Evolutionary conservation across 1,139 yeast species (phyloP).

Genomic region (Wickerhamomyces sp.): DNA sequence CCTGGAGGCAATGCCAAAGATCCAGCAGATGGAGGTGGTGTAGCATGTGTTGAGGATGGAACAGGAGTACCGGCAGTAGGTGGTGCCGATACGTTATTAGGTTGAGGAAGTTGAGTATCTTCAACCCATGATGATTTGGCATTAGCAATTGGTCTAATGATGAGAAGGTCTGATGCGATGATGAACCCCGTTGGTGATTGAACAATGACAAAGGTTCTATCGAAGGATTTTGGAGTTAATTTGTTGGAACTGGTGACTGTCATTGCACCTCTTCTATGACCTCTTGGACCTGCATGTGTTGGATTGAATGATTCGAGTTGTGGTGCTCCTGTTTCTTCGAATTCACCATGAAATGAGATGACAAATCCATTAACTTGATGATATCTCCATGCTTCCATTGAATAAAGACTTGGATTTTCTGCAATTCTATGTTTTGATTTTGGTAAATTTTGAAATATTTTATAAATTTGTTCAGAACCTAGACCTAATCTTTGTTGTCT

Average conservation of each 20-base stretch:
- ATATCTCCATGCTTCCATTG: conserved; percentile 74
- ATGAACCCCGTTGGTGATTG: conserved; percentile 70
- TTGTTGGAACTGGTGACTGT: conserved; percentile 32
- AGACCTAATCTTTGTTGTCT: conserved; percentile 54
- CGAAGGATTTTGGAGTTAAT: conserved; percentile 72
- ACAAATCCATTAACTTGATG: conserved; percentile 73
- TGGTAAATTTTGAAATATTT: conserved; percentile 64
- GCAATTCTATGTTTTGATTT: conserved; percentile 66
- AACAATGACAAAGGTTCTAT: conserved; percentile 74
- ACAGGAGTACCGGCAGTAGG: conserved; percentile 2
- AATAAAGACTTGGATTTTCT: conserved; percentile 57
- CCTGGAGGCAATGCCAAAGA: conserved; percentile 23
- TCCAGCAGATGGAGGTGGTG: conserved; percentile 8
- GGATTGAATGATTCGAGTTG: conserved; percentile 26
- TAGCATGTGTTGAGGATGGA: conserved; percentile 22
- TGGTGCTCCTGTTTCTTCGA: conserved; percentile 60
- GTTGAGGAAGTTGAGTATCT: conserved; percentile 10
- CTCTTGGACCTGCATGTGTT: conserved; percentile 25
- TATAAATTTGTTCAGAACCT: conserved; percentile 67
- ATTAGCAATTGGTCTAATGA: conserved; percentile 59
- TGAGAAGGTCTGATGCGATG: conserved; percentile 78
- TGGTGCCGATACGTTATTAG: conserved; percentile 11
- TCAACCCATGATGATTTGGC: conserved; percentile 49
- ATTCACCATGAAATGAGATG: conserved; percentile 79
- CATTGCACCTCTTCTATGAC: conserved; percentile 24